phyloP scores from a whole-genome alignment of 2,329 filamentous ascomycete genomes.

The Kalmusia sp. region DNA sequence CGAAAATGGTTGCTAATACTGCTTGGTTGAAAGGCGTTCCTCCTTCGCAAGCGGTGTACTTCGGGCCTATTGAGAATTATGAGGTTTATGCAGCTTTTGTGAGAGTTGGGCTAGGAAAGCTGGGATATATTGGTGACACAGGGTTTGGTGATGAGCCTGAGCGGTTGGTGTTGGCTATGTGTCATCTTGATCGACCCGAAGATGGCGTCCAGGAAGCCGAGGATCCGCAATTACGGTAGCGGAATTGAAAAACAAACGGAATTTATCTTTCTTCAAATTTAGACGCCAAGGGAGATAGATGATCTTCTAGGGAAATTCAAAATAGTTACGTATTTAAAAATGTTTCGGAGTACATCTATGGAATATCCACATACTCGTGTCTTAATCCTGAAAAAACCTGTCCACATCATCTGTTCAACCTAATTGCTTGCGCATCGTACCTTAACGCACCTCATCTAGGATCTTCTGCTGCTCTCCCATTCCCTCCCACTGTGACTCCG shows the following conservation, averaged over 20 bases:
- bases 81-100: slow-evolving; percentile 26
- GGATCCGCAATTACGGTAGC: not conserved
- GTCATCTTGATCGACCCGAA: slow-evolving; percentile 29
- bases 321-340: too few relatives aligned
- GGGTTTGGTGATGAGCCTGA: slow-evolving; percentile 31
- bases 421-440: not conserved
- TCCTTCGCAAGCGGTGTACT: slow-evolving; percentile 22
- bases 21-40: slow-evolving; percentile 24
- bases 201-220: slow-evolving; percentile 8
- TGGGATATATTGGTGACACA: slow-evolving; percentile 36
- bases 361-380: too few relatives aligned
- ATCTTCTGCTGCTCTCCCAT: slow-evolving; percentile 20
- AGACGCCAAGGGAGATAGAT: too few relatives aligned
- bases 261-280: too few relatives aligned
- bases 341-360: too few relatives aligned
- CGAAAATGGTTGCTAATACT: slow-evolving; percentile 19
- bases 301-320: too few relatives aligned
- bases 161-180: slow-evolving; percentile 34
- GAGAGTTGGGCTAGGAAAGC: slow-evolving; percentile 29
- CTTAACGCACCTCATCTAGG: slow-evolving; percentile 14
- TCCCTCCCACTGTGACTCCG: slow-evolving; percentile 28
- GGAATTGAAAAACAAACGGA: too few relatives aligned
- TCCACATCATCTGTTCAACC: not conserved
- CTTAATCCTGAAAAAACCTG: too few relatives aligned
- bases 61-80: slow-evolving; percentile 1